Percentiles rank a stretch among this genome's conserved stretches.
Conservation (phyloP, 106 monocot species). For the Dendrobium nobile region DNA sequence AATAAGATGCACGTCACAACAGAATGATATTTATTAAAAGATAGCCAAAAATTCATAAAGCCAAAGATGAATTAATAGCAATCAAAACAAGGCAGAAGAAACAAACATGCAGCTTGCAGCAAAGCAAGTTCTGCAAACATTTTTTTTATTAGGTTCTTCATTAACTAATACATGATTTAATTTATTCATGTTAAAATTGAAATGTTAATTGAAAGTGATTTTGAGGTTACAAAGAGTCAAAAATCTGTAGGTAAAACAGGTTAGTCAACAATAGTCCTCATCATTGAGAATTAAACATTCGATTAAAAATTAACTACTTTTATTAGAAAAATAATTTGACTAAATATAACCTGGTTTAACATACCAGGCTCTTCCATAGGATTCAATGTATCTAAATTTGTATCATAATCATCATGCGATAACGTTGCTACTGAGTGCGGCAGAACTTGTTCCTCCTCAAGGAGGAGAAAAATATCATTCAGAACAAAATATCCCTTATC, state of each 20-base stretch:
- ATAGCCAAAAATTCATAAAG: not conserved
- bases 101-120: not conserved
- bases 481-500: conserved; percentile 73
- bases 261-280: not conserved
- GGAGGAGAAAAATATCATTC: conserved; percentile 57
- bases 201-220: not conserved
- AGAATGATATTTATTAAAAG: not conserved
- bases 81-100: not conserved
- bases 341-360: not conserved
- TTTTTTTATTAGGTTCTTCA: not conserved
- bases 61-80: not conserved
- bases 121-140: not conserved
- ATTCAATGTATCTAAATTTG: conserved; percentile 8
- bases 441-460: conserved; percentile 37
- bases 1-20: not conserved
- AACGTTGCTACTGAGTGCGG: conserved; percentile 12
- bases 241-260: not conserved
- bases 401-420: conserved; percentile 25
- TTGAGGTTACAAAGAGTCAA: not conserved
- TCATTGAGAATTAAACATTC: not conserved
- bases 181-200: not conserved
- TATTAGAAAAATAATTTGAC: not conserved
- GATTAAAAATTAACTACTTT: not conserved
- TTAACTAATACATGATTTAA: not conserved
- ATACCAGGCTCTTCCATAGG: conserved; percentile 40